Evolutionary conservation across 1,139 yeast genomes (phyloP).

Genomic region (Sugiyamaella grinbergsii): DNA sequence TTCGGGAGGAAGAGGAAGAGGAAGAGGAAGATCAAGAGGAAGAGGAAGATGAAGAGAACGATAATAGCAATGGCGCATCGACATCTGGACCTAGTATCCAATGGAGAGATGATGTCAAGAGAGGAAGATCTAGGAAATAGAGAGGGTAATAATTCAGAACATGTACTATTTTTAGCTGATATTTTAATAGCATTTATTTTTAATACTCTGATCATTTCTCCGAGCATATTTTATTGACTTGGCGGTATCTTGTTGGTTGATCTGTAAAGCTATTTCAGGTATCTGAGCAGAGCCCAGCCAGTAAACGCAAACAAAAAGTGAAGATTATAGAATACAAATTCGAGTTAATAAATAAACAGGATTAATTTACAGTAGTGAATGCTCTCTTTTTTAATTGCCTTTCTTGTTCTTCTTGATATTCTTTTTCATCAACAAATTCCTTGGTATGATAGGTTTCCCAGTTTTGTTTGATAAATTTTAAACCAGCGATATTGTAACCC

Average conservation of each 20-base stretch:
- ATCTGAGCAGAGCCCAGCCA: too few species aligned
- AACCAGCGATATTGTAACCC: constrained; percentile 88
- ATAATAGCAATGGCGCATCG: constrained; percentile 17
- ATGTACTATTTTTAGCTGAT: constrained; percentile 8
- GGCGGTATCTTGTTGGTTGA: too few species aligned
- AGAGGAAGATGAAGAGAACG: constrained; percentile 27
- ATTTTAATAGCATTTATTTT: constrained; percentile 5
- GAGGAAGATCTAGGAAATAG: constrained; percentile 18
- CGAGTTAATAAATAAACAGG: constrained; percentile 10
- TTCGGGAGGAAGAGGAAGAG: constrained; percentile 31
- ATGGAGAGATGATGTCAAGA: constrained; percentile 30
- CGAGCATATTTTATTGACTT: too few species aligned
- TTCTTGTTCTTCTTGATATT: constrained; percentile 57
- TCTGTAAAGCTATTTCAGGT: too few species aligned
- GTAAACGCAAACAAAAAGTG: too few species aligned
- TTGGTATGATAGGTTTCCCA: constrained; percentile 77
- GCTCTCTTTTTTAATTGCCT: constrained; percentile 68
- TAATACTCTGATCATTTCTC: too few species aligned
- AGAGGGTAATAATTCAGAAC: not conserved
- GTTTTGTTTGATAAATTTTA: constrained; percentile 69
- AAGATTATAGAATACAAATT: too few species aligned
- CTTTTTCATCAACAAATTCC: constrained; percentile 72
- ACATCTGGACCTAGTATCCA: constrained; percentile 22
- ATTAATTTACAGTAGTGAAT: constrained; percentile 41
- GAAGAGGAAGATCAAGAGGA: constrained; percentile 30